Base-by-base conservation (phyloP, 768 basidiomycete genomes). In the Collybiopsis confluens region DNA sequence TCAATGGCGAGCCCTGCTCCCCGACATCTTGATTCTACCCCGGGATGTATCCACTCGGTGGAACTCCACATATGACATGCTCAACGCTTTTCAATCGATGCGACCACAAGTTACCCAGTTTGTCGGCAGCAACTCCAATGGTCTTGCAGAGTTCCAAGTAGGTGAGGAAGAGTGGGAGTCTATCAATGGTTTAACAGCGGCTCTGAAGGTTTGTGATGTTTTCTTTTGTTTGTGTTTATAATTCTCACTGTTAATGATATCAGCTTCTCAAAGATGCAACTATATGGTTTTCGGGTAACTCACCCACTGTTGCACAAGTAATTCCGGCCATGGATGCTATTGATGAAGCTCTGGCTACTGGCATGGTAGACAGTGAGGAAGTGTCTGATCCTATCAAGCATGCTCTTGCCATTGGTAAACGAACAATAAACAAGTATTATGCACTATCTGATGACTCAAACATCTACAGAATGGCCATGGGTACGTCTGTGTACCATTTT, bases 281-380 rank as follows among this genome's bases (percentile, higher is more conserved):
- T 20, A 13, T 66, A 6, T 63, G 60, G 48, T 69, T 71, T 53
- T 65, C 62, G 7, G 54, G 55, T 1, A 35, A 44, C 13, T 56
- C 44, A 0, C 55, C 59, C 4, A 65, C 56, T 23, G 56, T 73
- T 2, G 50, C 65, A 1, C 57, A 50, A 0, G 67, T 72, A 15
- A 66, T 72, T 9, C 64, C 63, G 0, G 68, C 68, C 0, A 70
- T 72, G 68, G 68, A 73, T 42, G 46, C 56, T 18, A 66, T 72
- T 15, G 63, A 72, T 44, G 33, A 62, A 30, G 28, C 41, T 13
- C 21, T 42, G 20, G 41, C n/a, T n/a, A n/a, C n/a, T n/a, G n/a
- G n/a, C n/a, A n/a, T n/a, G n/a, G n/a, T n/a, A n/a, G n/a, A n/a
- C n/a, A n/a, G n/a, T n/a, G n/a, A n/a, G n/a, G n/a, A n/a, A n/a